Evolutionary conservation across 257 asterid genomes (phyloP).

Genomic region (Cruciata laevipes): DNA sequence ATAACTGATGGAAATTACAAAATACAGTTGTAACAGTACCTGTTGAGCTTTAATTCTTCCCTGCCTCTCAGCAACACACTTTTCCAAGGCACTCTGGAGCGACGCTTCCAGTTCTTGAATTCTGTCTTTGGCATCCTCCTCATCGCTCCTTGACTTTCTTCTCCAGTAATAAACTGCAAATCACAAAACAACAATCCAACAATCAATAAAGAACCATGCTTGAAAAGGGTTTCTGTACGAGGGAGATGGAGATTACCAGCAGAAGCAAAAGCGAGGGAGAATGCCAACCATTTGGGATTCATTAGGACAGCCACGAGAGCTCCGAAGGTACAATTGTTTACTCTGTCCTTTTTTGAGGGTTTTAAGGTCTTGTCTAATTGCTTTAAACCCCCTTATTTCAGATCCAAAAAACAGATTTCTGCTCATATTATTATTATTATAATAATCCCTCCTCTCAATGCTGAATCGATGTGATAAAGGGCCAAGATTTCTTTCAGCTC

Average conservation of each 20-base stretch:
- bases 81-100: conserved; percentile 45
- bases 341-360: not conserved
- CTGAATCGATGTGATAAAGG: not conserved
- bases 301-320: conserved; percentile 25
- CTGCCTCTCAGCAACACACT: conserved; percentile 79
- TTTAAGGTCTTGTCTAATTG: not conserved
- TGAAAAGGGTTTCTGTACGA: not conserved
- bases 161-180: conserved; percentile 50
- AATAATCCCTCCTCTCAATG: not conserved
- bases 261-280: conserved; percentile 36
- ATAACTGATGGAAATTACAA: too few species aligned
- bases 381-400: not conserved
- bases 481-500: not conserved
- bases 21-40: conserved; percentile 25
- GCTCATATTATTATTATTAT: not conserved
- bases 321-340: not conserved
- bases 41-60: conserved; percentile 92
- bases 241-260: conserved; percentile 19
- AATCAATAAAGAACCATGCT: not conserved
- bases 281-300: conserved; percentile 31
- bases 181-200: not conserved
- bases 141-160: conserved; percentile 39
- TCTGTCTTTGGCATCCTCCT: conserved; percentile 30
- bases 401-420: not conserved
- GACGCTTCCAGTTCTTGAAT: conserved; percentile 55